Conservation (phyloP, 768 basidiomycete genomes). For the Russula vinacea region DNA sequence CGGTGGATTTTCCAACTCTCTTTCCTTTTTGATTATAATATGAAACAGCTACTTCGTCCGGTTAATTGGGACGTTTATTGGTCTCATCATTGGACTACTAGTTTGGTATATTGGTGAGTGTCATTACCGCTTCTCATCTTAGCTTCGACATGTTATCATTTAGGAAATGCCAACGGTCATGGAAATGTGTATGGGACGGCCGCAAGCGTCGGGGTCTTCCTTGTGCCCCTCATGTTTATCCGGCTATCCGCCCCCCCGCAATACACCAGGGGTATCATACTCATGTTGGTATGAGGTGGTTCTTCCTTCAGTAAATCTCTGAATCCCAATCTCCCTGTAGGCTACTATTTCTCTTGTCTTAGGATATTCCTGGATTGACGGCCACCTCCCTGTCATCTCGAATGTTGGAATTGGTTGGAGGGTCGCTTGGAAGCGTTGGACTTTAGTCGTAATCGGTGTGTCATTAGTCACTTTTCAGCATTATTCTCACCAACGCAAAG, state of each 20-base stretch:
- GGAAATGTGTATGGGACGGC: slow-evolving; percentile 57
- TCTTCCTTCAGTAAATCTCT: background rate
- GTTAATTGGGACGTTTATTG: slow-evolving; percentile 46
- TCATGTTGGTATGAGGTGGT: slow-evolving; percentile 39
- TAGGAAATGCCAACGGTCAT: slow-evolving; percentile 44
- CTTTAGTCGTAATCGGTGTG: slow-evolving; percentile 50
- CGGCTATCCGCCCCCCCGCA: slow-evolving; percentile 47
- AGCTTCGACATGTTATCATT: background rate
- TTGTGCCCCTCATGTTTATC: slow-evolving; percentile 48
- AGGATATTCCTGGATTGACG: slow-evolving; percentile 59
- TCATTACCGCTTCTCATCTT: background rate
- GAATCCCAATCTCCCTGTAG: slow-evolving; percentile 30
- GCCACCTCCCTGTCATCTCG: slow-evolving; percentile 43
- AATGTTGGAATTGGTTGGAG: slow-evolving; percentile 53
- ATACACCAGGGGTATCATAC: slow-evolving; percentile 39
- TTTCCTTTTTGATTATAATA: slow-evolving; percentile 5
- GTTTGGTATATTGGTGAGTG: slow-evolving; percentile 48
- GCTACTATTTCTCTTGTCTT: slow-evolving; percentile 46
- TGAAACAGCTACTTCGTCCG: slow-evolving; percentile 43
- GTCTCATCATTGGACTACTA: slow-evolving; percentile 48
- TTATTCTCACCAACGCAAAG: slow-evolving; percentile 18
- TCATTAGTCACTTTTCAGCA: slow-evolving; percentile 2
- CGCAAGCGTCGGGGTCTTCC: slow-evolving; percentile 46
- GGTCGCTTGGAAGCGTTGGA: slow-evolving; percentile 51
- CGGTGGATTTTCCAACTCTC: slow-evolving; percentile 14